Evolutionary conservation across 1,139 yeast genomes (phyloP), one percentile per base, ranked within the genome.

Genomic region (Suhomyces wounanorum): DNA sequence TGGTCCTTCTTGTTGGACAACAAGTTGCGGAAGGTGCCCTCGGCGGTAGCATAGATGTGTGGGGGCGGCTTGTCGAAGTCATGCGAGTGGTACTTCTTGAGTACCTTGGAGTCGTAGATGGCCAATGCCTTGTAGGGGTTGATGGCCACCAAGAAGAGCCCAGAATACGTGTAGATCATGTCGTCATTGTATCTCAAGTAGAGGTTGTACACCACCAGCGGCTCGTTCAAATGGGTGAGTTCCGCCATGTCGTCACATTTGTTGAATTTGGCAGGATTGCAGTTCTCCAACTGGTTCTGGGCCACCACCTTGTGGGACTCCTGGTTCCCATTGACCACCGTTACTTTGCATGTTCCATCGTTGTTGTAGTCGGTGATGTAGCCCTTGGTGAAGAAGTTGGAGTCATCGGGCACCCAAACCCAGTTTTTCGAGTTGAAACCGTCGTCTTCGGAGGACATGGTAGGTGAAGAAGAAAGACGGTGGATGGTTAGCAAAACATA

Each of bases 201-300:
- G 55, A 94, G 68, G 65, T 94, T 95, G 69, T 90, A 81, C 11
- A 94, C 82, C 30, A 94, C 98, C 0, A 96, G 88, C 0, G 99
- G 96, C 66, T 94, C 99, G 66, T 94, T 95, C 57, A 94, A 76
- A 66, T 87, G 92, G 1, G 99, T 95, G 59, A 94, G 76, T 60
- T 92, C 96, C 0, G 99, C 98, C 95, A 94, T 90, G 64, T 94
- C 97, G 59, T 88, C 85, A 53, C 96, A 92, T 61, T 85, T 87
- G 68, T 94, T 96, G 67, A 94, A 94, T 60, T 89, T 89, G n/a
- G 86, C 78, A 1, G 99, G 99, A 64, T 94, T 94, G 51, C 88
- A 86, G 57, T 84, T 83, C 56, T 88, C 87, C 18, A 86, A 72
- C 30, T 70, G 67, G 25, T 73, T 69, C 31, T 79, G 72, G 28